Evolutionary conservation across 345 rosid species (phyloP).

Genomic region (Schrenkiella parvula): DNA sequence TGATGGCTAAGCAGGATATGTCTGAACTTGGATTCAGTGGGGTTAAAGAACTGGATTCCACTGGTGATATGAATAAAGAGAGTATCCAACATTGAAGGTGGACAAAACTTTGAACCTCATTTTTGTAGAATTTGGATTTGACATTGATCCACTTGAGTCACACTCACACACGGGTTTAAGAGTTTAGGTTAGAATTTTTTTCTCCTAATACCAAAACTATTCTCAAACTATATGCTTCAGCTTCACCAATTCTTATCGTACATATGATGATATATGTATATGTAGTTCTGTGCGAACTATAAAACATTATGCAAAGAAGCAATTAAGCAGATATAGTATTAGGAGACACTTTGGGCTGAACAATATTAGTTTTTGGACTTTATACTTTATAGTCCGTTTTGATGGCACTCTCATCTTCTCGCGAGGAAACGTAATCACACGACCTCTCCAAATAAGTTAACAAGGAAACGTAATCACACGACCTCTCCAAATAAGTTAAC

Average conservation of each 20-base stretch:
- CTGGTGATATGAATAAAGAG: conserved; percentile 12
- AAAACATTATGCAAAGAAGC: background rate
- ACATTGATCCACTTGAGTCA: background rate
- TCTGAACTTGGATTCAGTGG: conserved; percentile 73
- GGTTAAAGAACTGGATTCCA: conserved; percentile 36
- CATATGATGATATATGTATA: background rate
- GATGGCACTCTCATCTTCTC: background rate
- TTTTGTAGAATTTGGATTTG: conserved; percentile 5
- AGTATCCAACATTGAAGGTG: conserved; percentile 14
- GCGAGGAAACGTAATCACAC: background rate
- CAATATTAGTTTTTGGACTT: background rate
- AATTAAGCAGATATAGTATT: no score
- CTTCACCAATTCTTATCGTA: background rate
- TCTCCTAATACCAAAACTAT: background rate
- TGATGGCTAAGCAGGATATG: conserved; percentile 93
- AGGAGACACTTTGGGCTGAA: background rate
- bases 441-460: background rate
- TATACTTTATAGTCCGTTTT: background rate
- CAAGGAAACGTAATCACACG: no score
- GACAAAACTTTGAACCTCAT: background rate
- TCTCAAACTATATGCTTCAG: background rate
- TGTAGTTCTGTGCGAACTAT: background rate
- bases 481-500: no score
- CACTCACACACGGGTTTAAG: no score
- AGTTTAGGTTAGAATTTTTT: background rate